Percentiles rank a stretch among this genome's conserved stretches.
Conservation (phyloP, 768 basidiomycete species). For the Pleurotus sapidus region DNA sequence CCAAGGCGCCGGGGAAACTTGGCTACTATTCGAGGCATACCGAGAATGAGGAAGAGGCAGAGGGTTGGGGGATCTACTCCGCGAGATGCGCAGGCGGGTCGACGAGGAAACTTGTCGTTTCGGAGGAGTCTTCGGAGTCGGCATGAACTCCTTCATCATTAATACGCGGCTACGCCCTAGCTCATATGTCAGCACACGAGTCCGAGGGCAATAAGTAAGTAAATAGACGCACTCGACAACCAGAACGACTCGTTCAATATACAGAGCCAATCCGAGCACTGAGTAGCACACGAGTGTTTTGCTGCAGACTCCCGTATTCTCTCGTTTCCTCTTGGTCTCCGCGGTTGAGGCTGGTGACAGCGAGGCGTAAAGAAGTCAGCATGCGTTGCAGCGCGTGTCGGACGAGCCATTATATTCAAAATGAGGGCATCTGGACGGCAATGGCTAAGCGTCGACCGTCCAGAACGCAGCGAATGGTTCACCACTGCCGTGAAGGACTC, state of each 20-base stretch:
- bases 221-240: constrained; percentile 42
- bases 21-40: background rate
- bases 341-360: constrained; percentile 55
- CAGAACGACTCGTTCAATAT: constrained; percentile 43
- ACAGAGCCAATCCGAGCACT: constrained; percentile 46
- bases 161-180: constrained; percentile 31
- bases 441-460: constrained; percentile 22
- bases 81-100: constrained; percentile 1
- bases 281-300: constrained; percentile 23
- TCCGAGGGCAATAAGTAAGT: background rate
- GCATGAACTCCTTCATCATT: constrained; percentile 30
- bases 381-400: constrained; percentile 29
- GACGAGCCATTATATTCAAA: constrained; percentile 23
- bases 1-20: background rate
- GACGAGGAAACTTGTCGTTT: background rate
- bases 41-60: background rate
- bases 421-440: constrained; percentile 12
- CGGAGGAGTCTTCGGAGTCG: constrained; percentile 1
- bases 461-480: constrained; percentile 43
- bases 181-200: constrained; percentile 6
- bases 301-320: constrained; percentile 25
- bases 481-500: constrained; percentile 60
- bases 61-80: background rate
- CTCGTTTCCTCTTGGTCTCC: constrained; percentile 53
- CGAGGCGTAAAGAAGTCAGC: constrained; percentile 55